A percentile compares a stretch with the other conserved stretches of the same genome.
Evolutionary conservation across 345 rosid species (phyloP).

Genomic region (Corymbia maculata): DNA sequence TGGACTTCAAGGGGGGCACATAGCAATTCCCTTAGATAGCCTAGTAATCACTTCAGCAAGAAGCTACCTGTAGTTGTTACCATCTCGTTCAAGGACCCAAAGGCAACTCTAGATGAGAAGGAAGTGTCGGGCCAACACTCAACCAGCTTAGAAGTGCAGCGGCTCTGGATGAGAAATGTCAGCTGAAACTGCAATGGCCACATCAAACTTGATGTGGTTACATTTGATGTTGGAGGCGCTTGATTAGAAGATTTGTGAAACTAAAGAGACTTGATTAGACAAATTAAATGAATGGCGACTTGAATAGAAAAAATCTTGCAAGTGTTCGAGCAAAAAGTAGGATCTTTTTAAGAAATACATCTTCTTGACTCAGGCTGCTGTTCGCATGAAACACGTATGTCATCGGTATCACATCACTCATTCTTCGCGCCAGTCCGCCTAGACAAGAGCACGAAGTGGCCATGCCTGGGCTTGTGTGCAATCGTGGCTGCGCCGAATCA

Average conservation of each 20-base stretch:
- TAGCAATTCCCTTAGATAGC: neutral
- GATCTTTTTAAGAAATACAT: neutral
- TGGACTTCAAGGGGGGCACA: neutral
- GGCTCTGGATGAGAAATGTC: neutral
- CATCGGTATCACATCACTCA: neutral
- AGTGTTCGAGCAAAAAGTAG: neutral
- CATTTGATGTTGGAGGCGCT: neutral
- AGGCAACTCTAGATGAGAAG: neutral
- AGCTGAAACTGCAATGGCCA: neutral
- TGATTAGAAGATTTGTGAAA: neutral
- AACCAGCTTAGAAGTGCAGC: neutral
- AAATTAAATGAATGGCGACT: accelerated
- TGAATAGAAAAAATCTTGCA: neutral
- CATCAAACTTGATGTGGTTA: neutral
- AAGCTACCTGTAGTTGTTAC: neutral
- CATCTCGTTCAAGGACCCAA: neutral
- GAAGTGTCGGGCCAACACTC: neutral
- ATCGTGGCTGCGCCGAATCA: neutral
- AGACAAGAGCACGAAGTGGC: neutral
- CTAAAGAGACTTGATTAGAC: neutral
- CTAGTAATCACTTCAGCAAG: neutral
- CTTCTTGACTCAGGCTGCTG: neutral
- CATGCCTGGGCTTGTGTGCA: neutral
- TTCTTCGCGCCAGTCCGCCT: neutral
- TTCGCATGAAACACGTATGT: neutral